Evolutionary conservation across 257 asterid species (phyloP).

Genomic region (Hygrophila difformis): DNA sequence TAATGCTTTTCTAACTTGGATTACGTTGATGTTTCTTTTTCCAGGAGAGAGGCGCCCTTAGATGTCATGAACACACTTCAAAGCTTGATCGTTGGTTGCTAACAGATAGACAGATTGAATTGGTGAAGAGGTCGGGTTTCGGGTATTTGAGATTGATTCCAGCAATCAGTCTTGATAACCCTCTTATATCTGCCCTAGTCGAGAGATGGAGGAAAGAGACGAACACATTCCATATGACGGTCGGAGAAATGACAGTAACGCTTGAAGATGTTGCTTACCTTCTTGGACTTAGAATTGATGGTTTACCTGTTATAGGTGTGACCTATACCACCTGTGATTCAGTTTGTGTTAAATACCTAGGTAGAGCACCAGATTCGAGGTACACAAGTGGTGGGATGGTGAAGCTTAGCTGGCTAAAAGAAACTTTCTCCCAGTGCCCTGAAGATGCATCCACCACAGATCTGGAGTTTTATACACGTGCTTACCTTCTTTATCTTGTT

Average conservation of each 20-base stretch:
- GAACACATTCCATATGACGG: conserved; percentile 81
- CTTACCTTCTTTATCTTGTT: conserved; percentile 86
- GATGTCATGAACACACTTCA: conserved; percentile 98
- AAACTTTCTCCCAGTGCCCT: conserved; percentile 68
- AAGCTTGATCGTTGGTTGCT: conserved; percentile 95
- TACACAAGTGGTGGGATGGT: conserved; percentile 47
- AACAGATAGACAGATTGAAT: conserved; percentile 36
- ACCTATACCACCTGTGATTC: conserved; percentile 57
- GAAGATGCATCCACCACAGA: conserved; percentile 60
- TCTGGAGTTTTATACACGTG: conserved; percentile 70
- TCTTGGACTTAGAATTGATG: conserved; percentile 85
- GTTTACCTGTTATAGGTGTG: conserved; percentile 92
- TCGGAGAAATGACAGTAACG: conserved; percentile 91
- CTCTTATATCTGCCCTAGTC: conserved; percentile 87
- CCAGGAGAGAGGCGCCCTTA: conserved; percentile 92
- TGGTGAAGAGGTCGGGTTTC: conserved; percentile 65
- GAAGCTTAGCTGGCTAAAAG: conserved; percentile 96
- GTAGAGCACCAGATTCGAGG: conserved; percentile 26
- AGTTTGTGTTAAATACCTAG: conserved; percentile 19
- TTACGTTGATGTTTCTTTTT: conserved; percentile 12
- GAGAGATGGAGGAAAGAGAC: conserved; percentile 99
- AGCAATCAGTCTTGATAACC: conserved; percentile 60
- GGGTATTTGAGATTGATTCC: conserved; percentile 62
- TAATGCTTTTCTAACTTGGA: conserved; percentile 4
- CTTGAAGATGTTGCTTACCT: conserved; percentile 90